Evolutionary conservation across 768 basidiomycete species (phyloP).

Genomic region (Boletus rubropictus): DNA sequence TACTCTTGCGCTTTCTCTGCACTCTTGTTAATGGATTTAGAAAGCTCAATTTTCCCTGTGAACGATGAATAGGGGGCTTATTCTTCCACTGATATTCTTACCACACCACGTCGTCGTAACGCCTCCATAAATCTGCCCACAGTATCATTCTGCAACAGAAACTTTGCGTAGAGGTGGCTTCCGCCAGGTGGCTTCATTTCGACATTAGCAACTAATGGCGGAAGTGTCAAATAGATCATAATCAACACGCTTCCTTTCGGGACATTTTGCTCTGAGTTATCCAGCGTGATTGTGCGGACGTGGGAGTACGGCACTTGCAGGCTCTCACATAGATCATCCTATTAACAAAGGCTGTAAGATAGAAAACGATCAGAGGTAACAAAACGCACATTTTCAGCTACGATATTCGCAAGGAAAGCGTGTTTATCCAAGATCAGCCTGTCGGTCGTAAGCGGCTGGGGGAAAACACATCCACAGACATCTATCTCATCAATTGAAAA

Average conservation of each 20-base stretch:
- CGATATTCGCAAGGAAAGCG: constrained; percentile 48
- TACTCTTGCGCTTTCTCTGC: constrained; percentile 13
- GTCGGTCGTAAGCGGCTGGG: constrained; percentile 35
- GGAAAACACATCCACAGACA: constrained; percentile 32
- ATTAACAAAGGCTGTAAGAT: constrained; percentile 5
- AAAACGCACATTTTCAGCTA: constrained; percentile 18
- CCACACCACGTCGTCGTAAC: constrained; percentile 43
- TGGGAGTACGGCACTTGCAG: constrained; percentile 40
- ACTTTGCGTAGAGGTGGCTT: constrained; percentile 30
- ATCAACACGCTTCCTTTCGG: constrained; percentile 23
- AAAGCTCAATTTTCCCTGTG: constrained; percentile 29
- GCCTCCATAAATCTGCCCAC: constrained; percentile 37
- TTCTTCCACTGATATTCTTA: constrained; percentile 21
- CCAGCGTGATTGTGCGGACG: constrained; percentile 23
- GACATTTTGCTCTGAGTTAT: constrained; percentile 19
- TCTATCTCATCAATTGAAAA: constrained; percentile 41
- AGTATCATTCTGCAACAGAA: constrained; percentile 33
- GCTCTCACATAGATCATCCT: constrained; percentile 50
- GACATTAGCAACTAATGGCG: constrained; percentile 36
- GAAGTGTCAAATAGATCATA: constrained; percentile 28
- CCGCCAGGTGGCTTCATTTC: constrained; percentile 18
- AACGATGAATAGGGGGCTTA: constrained; percentile 1
- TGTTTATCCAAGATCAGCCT: constrained; percentile 48
- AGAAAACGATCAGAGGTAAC: background rate
- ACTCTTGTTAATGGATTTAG: constrained; percentile 14